Percentiles rank a stretch among this genome's conserved stretches.
These are phyloP conservation scores for Pseudogymnoascus sp. DNA, from an alignment of 2,329 filamentous ascomycete species.

Conservation along the genomic window DNA sequence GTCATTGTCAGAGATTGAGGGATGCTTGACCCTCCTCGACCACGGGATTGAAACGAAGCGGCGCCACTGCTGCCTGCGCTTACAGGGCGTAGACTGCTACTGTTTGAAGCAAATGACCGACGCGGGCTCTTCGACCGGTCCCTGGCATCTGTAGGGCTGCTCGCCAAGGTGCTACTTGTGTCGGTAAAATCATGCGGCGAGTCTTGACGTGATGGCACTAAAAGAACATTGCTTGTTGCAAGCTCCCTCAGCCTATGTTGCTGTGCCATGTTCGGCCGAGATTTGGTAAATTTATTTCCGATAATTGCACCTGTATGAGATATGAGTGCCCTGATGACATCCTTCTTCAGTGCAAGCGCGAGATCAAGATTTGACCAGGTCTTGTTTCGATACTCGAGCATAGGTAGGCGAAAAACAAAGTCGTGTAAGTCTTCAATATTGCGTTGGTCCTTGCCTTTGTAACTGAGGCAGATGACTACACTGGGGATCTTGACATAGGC, in stretches of 20 bases:
- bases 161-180: constrained; percentile 21
- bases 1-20: not conserved
- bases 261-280: constrained; percentile 73
- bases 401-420: constrained; percentile 92
- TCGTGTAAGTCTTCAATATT: constrained; percentile 97
- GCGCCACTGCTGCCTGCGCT: constrained; percentile 25
- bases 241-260: constrained; percentile 74
- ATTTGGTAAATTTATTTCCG: constrained; percentile 90
- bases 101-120: constrained; percentile 25
- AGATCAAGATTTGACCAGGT: constrained; percentile 98
- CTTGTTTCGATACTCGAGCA: constrained; percentile 95
- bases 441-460: constrained; percentile 91
- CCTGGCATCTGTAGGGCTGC: constrained; percentile 20
- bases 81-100: constrained; percentile 19
- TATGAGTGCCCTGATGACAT: constrained; percentile 87
- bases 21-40: not conserved
- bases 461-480: constrained; percentile 89
- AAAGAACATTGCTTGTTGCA: constrained; percentile 52
- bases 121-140: constrained; percentile 25
- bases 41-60: not conserved
- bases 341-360: constrained; percentile 85
- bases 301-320: constrained; percentile 95
- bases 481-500: constrained; percentile 92
- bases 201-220: constrained; percentile 25
- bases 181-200: constrained; percentile 27